Base-by-base conservation (phyloP, 2,329 filamentous ascomycete species). In the Myriosclerotinia scirpicola region DNA sequence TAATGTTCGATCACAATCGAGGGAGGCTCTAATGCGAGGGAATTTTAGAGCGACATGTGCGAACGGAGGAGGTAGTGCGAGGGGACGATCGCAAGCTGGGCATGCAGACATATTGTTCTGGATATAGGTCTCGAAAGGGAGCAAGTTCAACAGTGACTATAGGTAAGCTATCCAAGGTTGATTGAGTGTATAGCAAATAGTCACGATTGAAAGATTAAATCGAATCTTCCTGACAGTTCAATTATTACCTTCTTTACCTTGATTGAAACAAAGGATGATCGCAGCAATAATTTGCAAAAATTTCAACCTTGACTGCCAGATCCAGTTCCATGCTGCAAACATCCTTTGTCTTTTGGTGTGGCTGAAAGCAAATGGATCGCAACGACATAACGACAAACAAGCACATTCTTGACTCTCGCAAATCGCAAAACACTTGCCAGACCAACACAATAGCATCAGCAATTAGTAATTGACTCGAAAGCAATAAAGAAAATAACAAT, bases 21-120 rank as follows among this genome's bases (percentile, higher is more conserved):
- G 44, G 53, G 69, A 64, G 64, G 66, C 48, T 20, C 48, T 48
- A 22, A 73, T 61, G 17, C 56, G 34, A 3, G 70, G 68, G 36
- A 64, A 73, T 22, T 70, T 61, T 48, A 64, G 42, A 20, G 62
- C 30, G 5, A 74, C 64, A 9, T 59, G 69, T 38, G 55, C 48
- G 20, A 73, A 36, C 1, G 69, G 48, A n/a, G 74, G 74, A 44
- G 73, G 73, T 2, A 69, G 42, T 9, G 60, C 34, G 46, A 67
- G 64, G 15, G 53, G 48, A 20, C 34, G 30, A 12, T 56, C 40
- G 44, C 65, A 67, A 54, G 64, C 15, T 64, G 69, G 5, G 56
- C 65, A 67, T 40, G 58, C 59, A 5, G 65, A 67, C 65, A 67
- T 67, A 2, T 34, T 58, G 56, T n/a, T 52, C 7, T 59, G 30